Evolutionary conservation across 2,329 filamentous ascomycete species (phyloP), one percentile per base, ranked within the genome.

Genomic region (Aspergillus alliaceus): DNA sequence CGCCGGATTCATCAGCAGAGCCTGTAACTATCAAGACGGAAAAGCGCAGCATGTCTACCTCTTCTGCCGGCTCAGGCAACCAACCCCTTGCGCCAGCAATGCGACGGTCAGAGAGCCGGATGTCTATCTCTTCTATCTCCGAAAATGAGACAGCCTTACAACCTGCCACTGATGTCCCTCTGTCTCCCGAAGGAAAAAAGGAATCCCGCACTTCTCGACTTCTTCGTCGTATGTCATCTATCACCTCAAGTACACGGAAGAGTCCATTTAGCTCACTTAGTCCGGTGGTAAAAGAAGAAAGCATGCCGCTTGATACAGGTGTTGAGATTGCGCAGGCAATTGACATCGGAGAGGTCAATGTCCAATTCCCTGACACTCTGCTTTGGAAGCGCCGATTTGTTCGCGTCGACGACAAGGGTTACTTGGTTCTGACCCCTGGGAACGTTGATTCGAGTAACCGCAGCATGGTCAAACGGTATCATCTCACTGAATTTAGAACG

Each of bases 341-440:
- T 3, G 87, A 89, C 60, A 84, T 96, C 73, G 91, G 93, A 49
- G 91, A 97, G 68, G 88, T 99, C 61, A 98, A 99, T 67, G 90
- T 98, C 11, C 95, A 99, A 72, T 97, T 99, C 72, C 95, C 95
- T 0, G 93, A 98, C 71, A 96, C 91, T 54, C 82, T 99, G 47
- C 82, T 99, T 12, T 99, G 95, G 95, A 99, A 98, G 79, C 89
- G 93, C 54, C 87, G 95, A 59, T 92, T 89, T 68, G 87, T 97
- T 76, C 89, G 89, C 62, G 85, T 99, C 56, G 93, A 98, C 72
- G 86, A 87, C 8, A 83, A 89, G 59, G 95, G 93, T 18, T 92
- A 90, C 74, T 79, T 99, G 37, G 87, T 96, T 57, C 83, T 99
- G 60, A 90, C 88, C 40, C 83, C 87, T 8, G 84, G 88, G 18